Evolutionary conservation across 805 yeast species (phyloP).

Genomic region (Komagataella pseudopastoris): DNA sequence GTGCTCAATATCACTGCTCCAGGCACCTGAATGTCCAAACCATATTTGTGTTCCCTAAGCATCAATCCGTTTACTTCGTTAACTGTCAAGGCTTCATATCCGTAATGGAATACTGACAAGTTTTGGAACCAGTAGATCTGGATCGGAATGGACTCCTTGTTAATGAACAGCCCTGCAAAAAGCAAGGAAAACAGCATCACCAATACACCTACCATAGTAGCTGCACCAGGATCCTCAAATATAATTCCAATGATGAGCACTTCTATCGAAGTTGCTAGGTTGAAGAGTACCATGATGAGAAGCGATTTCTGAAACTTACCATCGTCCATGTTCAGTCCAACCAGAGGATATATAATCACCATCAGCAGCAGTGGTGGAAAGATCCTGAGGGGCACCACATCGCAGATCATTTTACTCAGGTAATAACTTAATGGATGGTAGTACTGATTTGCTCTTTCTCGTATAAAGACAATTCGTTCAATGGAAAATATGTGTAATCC

Average conservation of each 20-base stretch:
- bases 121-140: constrained; percentile 63
- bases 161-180: constrained; percentile 89
- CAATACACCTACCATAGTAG: constrained; percentile 78
- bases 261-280: constrained; percentile 74
- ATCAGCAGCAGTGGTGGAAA: constrained; percentile 83
- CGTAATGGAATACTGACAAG: constrained; percentile 87
- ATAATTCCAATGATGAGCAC: constrained; percentile 81
- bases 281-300: constrained; percentile 64
- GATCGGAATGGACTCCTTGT: constrained; percentile 43
- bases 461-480: constrained; percentile 78
- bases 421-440: constrained; percentile 83
- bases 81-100: constrained; percentile 83
- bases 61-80: constrained; percentile 86
- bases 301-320: constrained; percentile 62
- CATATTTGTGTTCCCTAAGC: constrained; percentile 79
- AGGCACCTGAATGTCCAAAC: constrained; percentile 89
- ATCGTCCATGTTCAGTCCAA: constrained; percentile 72
- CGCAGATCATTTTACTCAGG: constrained; percentile 75
- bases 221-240: constrained; percentile 81
- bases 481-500: constrained; percentile 81
- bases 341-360: constrained; percentile 77
- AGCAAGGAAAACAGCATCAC: constrained; percentile 72
- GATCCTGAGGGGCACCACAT: constrained; percentile 81
- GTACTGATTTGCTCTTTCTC: constrained; percentile 92
- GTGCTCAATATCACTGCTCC: constrained; percentile 95